A percentile compares a stretch with the other conserved stretches of the same genome.
These are phyloP conservation scores for Dichomitus squalens DNA, from an alignment of 1,284 basidiomycete genomes.

Conservation along the genomic window DNA sequence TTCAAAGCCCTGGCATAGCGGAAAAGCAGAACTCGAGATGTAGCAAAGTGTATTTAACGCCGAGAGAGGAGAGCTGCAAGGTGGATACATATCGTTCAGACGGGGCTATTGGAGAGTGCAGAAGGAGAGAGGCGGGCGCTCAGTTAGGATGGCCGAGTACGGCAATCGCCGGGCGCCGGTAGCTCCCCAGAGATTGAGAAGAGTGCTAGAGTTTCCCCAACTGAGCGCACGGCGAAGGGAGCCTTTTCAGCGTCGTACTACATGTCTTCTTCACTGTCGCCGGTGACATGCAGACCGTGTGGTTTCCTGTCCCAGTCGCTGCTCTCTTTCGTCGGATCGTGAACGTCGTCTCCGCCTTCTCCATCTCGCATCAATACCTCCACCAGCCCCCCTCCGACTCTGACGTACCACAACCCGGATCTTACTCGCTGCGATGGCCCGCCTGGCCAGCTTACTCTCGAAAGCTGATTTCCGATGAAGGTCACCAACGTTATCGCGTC, in stretches of 20 bases:
- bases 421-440: constrained; percentile 20
- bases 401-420: constrained; percentile 11
- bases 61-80: too few species aligned
- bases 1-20: too few species aligned
- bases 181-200: neutral
- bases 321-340: constrained; percentile 63
- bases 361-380: constrained; percentile 66
- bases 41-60: too few species aligned
- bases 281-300: constrained; percentile 53
- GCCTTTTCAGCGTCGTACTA: constrained; percentile 17
- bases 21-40: too few species aligned
- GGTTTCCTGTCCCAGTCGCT: constrained; percentile 59
- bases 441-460: constrained; percentile 10
- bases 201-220: neutral
- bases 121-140: too few species aligned
- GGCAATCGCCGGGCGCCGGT: neutral
- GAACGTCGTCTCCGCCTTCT: constrained; percentile 65
- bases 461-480: neutral
- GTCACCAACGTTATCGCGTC: neutral
- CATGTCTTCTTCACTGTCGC: constrained; percentile 24
- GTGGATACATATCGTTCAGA: too few species aligned
- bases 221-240: neutral
- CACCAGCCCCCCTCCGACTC: constrained; percentile 24
- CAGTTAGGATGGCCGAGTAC: neutral
- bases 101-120: too few species aligned